These are phyloP conservation scores for Carex cristatella DNA, from an alignment of 176 grass and related monocot species.

Conservation along the genomic window DNA sequence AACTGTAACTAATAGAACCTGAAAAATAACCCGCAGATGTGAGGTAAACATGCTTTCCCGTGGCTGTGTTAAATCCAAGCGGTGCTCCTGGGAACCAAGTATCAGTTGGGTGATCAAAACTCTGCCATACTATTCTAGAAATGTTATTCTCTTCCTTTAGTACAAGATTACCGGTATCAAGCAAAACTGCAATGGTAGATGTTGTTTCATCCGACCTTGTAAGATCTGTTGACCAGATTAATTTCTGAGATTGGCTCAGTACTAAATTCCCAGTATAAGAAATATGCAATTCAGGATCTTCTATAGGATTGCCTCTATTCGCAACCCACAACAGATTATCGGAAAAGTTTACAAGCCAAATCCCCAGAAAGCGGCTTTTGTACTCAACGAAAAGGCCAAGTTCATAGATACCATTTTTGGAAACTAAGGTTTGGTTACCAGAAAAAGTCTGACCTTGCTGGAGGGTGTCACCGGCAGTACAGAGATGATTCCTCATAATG, in stretches of 20 bases:
- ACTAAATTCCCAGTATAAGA: constrained; percentile 1
- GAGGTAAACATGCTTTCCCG: not conserved
- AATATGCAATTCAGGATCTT: not conserved
- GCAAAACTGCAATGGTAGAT: constrained; percentile 4
- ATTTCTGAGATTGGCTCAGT: not conserved
- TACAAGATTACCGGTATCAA: constrained; percentile 31
- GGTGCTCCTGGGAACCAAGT: not conserved
- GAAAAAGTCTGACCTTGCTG: too few species aligned
- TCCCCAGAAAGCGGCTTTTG: accelerated
- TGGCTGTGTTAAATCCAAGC: not conserved
- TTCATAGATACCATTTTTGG: too few species aligned
- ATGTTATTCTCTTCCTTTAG: not conserved
- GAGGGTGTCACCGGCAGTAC: too few species aligned
- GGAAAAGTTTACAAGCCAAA: too few species aligned
- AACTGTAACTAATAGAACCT: too few species aligned
- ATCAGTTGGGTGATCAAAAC: constrained; percentile 21
- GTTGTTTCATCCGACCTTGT: not conserved
- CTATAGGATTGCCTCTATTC: too few species aligned
- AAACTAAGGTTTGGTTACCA: too few species aligned
- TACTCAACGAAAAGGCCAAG: too few species aligned
- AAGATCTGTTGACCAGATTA: constrained; percentile 26
- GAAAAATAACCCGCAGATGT: too few species aligned
- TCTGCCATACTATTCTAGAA: constrained; percentile 18
- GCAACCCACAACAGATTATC: too few species aligned
- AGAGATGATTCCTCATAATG: too few species aligned